These are phyloP conservation scores for Pythium aquatile DNA, from an alignment of 352 stramenopile genomes.

Conservation along the genomic window DNA sequence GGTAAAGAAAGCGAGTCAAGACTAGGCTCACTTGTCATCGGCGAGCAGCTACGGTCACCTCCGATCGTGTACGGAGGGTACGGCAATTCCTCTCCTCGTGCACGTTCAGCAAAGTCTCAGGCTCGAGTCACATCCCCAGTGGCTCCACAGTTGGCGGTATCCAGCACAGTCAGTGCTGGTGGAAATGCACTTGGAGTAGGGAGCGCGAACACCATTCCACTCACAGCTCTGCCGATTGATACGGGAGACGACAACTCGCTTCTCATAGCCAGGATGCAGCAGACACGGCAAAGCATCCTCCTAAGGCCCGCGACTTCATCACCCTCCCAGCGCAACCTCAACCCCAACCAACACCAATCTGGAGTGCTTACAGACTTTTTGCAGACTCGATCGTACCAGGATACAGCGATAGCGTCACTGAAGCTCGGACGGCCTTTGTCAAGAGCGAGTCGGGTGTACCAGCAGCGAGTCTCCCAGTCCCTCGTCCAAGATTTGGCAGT, in stretches of 20 bases:
- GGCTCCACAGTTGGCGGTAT: neutral
- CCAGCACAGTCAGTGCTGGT: neutral
- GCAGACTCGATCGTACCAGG: constrained; percentile 16
- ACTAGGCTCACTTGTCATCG: constrained; percentile 9
- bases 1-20: constrained; percentile 15
- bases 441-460: constrained; percentile 11
- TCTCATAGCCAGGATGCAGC: constrained; percentile 3
- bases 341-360: neutral
- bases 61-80: neutral
- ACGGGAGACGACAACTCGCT: neutral
- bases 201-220: neutral
- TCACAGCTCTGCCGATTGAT: neutral
- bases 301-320: constrained; percentile 12
- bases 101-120: constrained; percentile 9
- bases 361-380: constrained; percentile 6
- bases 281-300: constrained; percentile 13
- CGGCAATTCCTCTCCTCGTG: constrained; percentile 9
- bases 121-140: neutral
- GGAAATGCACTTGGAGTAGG: neutral
- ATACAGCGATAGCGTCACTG: neutral
- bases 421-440: constrained; percentile 13
- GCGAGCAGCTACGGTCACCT: neutral
- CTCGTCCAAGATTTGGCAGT: constrained; percentile 12
- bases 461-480: constrained; percentile 11
- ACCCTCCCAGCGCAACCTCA: neutral